phyloP scores from a whole-genome alignment of 805 yeast species.

The Yamadazyma scolyti region DNA sequence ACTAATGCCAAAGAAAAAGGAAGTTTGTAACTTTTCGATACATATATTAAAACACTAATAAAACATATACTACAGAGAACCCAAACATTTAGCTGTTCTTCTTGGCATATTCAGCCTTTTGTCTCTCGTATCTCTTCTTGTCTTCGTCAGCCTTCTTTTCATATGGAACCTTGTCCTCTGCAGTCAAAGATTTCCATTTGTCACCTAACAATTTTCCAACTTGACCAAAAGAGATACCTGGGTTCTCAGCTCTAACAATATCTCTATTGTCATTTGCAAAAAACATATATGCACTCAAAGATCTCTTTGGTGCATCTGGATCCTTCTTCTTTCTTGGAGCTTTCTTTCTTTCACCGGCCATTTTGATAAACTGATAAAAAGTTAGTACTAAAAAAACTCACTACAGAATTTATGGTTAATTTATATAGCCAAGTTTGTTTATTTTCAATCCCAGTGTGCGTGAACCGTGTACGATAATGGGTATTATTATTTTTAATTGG shows the following conservation, averaged over 20 bases:
- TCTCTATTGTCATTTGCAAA: slow-evolving; percentile 98
- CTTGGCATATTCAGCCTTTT: slow-evolving; percentile 79
- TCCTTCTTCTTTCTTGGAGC: slow-evolving; percentile 55
- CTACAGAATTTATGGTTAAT: too few relatives aligned
- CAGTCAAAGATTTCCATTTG: slow-evolving; percentile 87
- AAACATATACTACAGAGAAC: slow-evolving; percentile 10
- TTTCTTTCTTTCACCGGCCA: slow-evolving; percentile 42
- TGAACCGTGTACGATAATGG: neutral
- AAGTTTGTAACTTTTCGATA: slow-evolving; percentile 1
- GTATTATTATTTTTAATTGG: neutral
- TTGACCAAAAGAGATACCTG: slow-evolving; percentile 93
- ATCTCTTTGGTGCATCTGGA: slow-evolving; percentile 99
- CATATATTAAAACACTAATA: slow-evolving; percentile 9
- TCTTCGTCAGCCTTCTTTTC: slow-evolving; percentile 92
- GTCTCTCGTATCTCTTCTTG: slow-evolving; percentile 96
- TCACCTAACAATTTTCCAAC: slow-evolving; percentile 95
- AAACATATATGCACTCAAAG: slow-evolving; percentile 97
- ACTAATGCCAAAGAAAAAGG: slow-evolving; percentile 1
- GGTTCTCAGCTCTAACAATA: slow-evolving; percentile 91
- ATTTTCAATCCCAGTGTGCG: neutral
- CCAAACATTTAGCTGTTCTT: slow-evolving; percentile 14
- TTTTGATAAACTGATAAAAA: slow-evolving; percentile 5
- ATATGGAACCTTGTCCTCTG: slow-evolving; percentile 84
- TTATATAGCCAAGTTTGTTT: too few relatives aligned
- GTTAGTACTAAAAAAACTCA: slow-evolving; percentile 5